Conservation (phyloP, 495 filamentous ascomycete species). For the Pyrenopolyporus hunteri region DNA sequence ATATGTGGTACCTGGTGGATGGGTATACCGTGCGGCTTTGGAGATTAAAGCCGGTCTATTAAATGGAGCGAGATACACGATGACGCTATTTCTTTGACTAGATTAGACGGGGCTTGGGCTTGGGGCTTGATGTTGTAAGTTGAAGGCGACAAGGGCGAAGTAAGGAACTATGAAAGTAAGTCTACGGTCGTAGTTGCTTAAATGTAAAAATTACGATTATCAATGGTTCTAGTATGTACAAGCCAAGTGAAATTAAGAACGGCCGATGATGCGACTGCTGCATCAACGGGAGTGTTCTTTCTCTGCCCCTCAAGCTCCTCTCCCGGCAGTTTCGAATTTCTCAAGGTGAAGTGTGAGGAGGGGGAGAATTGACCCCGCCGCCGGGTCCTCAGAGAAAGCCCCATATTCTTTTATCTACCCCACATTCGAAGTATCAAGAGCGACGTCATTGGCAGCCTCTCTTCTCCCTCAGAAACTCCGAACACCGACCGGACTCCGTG, state of each 20-base stretch:
- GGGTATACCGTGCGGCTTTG: too few relatives aligned
- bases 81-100: too few relatives aligned
- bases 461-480: slow-evolving; percentile 14
- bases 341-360: slow-evolving; percentile 10
- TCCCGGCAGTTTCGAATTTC: slow-evolving; percentile 30
- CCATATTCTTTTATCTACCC: slow-evolving; percentile 32
- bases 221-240: slow-evolving; percentile 27
- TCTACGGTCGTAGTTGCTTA: slow-evolving; percentile 4
- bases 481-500: slow-evolving; percentile 32
- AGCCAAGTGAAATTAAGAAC: slow-evolving; percentile 3
- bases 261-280: slow-evolving; percentile 24
- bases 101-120: too few relatives aligned
- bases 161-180: background rate
- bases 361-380: slow-evolving; percentile 20
- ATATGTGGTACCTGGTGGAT: background rate
- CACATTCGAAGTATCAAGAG: slow-evolving; percentile 22
- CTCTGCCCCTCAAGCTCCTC: slow-evolving; percentile 32
- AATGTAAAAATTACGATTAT: slow-evolving; percentile 15
- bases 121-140: background rate
- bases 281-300: slow-evolving; percentile 16
- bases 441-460: slow-evolving; percentile 29
- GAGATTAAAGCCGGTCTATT: background rate
- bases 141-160: background rate
- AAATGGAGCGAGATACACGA: background rate
- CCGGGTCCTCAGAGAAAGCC: slow-evolving; percentile 1